phyloP scores from a whole-genome alignment of 257 asterid genomes.

The Solanum boliviense region DNA sequence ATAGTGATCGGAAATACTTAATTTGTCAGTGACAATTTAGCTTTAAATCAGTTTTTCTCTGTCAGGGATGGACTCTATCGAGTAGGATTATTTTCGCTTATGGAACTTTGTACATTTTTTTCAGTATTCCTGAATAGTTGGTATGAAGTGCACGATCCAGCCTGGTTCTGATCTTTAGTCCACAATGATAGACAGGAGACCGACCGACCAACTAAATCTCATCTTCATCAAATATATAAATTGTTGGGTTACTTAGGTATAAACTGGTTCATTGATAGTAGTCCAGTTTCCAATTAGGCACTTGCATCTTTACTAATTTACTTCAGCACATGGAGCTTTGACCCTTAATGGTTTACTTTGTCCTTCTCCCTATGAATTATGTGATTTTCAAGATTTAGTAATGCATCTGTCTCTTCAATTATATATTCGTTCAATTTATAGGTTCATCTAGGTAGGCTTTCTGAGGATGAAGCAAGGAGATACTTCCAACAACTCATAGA shows the following conservation, averaged over 20 bases:
- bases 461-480: conserved; percentile 71
- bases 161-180: not conserved
- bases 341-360: not conserved
- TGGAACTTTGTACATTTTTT: not conserved
- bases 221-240: not conserved
- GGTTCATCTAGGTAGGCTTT: conserved; percentile 70
- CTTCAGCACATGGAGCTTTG: not conserved
- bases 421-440: conserved; percentile 17
- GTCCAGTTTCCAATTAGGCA: not conserved
- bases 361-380: not conserved
- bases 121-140: not conserved
- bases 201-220: not conserved
- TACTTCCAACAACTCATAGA: conserved; percentile 94
- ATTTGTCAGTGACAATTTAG: not conserved
- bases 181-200: not conserved
- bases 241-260: not conserved
- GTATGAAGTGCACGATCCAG: not conserved
- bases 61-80: not conserved
- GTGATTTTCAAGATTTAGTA: not conserved
- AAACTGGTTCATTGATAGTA: not conserved
- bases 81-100: not conserved
- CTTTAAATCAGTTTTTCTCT: not conserved
- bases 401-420: not conserved
- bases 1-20: not conserved
- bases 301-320: not conserved